Percentiles rank a stretch among this genome's conserved stretches.
phyloP scores from a whole-genome alignment of 2,329 filamentous ascomycete genomes.

The Phialemoniopsis sp. region DNA sequence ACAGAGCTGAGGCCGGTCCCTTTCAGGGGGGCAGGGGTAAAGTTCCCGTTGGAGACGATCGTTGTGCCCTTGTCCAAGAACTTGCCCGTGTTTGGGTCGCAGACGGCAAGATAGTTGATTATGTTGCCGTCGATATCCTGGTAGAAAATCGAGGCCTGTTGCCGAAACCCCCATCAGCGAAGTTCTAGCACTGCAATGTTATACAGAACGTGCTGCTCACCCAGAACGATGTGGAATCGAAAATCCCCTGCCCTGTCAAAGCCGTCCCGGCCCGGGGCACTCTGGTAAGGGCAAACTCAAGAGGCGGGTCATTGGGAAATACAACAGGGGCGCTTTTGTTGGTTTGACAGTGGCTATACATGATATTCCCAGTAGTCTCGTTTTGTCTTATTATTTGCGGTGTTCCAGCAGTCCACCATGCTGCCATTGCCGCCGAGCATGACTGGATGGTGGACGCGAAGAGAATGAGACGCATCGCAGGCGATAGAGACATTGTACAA shows the following conservation, averaged over 20 bases:
- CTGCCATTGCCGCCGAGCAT: conserved; percentile 19
- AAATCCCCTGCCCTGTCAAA: conserved; percentile 26
- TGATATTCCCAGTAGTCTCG: conserved; percentile 23
- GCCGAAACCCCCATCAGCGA: no score
- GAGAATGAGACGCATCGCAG: conserved; percentile 2
- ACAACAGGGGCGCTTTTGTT: conserved; percentile 16
- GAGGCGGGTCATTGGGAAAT: conserved; percentile 26
- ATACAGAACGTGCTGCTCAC: no score
- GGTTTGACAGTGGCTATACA: conserved; percentile 29
- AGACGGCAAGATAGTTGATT: conserved; percentile 25
- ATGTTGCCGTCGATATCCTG: conserved; percentile 19
- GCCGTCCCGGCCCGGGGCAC: conserved; percentile 25
- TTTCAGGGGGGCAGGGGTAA: conserved; percentile 16
- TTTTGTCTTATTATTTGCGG: conserved; percentile 30
- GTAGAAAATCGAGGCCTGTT: conserved; percentile 31
- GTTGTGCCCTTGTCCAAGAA: conserved; percentile 23
- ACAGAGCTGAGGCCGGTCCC: conserved; percentile 23
- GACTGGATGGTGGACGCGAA: conserved; percentile 6
- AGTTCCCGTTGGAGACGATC: conserved; percentile 17
- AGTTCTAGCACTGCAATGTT: no score
- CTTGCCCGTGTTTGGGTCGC: conserved; percentile 25
- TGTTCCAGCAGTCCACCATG: conserved; percentile 27
- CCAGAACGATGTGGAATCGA: conserved; percentile 12
- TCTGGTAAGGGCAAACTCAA: conserved; percentile 17
- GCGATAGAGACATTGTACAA: neutral